phyloP scores from a whole-genome alignment of 2,329 filamentous ascomycete genomes.

The Alternaria viburni region DNA sequence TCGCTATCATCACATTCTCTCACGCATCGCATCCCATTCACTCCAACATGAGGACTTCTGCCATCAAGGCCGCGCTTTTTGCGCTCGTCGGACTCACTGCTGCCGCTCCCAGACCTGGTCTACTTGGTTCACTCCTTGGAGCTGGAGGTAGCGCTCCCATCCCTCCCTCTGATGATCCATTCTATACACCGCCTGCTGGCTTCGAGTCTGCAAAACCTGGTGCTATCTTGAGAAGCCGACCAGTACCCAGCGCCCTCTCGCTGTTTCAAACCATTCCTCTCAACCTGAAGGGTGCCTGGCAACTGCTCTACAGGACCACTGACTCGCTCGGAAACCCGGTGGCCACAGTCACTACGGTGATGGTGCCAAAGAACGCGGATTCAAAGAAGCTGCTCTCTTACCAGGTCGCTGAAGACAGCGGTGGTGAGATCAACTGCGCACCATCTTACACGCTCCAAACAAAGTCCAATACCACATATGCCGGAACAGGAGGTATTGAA shows the following conservation, averaged over 20 bases:
- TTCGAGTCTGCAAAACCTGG: background rate
- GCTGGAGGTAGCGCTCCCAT: background rate
- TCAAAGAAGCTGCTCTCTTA: background rate
- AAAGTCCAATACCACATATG: background rate
- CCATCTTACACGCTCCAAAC: background rate
- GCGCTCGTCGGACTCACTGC: background rate
- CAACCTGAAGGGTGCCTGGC: background rate
- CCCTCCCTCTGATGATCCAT: background rate
- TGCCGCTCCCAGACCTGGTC: background rate
- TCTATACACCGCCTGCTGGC: background rate
- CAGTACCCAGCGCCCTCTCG: background rate
- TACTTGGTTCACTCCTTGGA: background rate
- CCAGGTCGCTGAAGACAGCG: background rate
- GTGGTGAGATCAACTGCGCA: background rate
- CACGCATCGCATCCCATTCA: background rate
- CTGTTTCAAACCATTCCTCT: background rate
- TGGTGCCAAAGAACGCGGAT: background rate
- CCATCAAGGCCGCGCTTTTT: background rate
- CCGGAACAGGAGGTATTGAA: background rate
- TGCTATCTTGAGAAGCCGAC: background rate
- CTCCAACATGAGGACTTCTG: background rate
- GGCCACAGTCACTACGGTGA: background rate
- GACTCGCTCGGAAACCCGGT: background rate
- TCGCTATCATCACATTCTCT: background rate
- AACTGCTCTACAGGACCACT: background rate